These are phyloP conservation scores for Bipolaris zeicola DNA, from an alignment of 2,329 filamentous ascomycete genomes.

Conservation along the genomic window DNA sequence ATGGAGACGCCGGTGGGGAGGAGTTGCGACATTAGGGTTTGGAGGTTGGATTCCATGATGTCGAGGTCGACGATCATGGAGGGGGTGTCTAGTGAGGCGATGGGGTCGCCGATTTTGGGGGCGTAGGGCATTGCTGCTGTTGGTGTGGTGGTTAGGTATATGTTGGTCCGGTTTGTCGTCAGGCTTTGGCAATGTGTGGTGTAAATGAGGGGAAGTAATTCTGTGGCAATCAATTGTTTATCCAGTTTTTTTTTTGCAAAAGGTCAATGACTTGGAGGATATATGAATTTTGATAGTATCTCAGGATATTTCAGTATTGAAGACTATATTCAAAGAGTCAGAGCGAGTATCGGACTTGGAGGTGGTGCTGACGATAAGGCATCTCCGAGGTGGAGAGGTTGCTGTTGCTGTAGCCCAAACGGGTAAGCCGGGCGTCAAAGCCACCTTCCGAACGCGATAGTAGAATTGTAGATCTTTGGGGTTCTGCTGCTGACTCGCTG, in stretches of 20 bases:
- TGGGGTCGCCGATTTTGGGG: constrained; percentile 51
- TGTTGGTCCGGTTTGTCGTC: too few species aligned
- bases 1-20: constrained; percentile 55
- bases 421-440: constrained; percentile 18
- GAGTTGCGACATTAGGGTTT: constrained; percentile 54
- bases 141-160: not conserved
- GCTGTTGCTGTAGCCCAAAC: constrained; percentile 10
- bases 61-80: constrained; percentile 62
- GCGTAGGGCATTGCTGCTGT: constrained; percentile 39
- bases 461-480: not conserved
- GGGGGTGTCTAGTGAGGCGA: constrained; percentile 58
- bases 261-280: too few species aligned
- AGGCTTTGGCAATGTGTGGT: not conserved
- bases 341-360: constrained; percentile 9
- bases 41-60: constrained; percentile 59
- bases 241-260: too few species aligned
- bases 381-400: constrained; percentile 4
- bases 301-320: too few species aligned
- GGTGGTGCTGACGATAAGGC: constrained; percentile 3
- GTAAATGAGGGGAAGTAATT: not conserved
- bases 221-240: not conserved
- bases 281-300: too few species aligned
- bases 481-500: not conserved
- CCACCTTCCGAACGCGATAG: constrained; percentile 11
- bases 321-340: not conserved